A percentile compares a stretch with the other conserved stretches of the same genome.
phyloP scores from a whole-genome alignment of 73 alveolate species.

The Loxodes magnus region DNA sequence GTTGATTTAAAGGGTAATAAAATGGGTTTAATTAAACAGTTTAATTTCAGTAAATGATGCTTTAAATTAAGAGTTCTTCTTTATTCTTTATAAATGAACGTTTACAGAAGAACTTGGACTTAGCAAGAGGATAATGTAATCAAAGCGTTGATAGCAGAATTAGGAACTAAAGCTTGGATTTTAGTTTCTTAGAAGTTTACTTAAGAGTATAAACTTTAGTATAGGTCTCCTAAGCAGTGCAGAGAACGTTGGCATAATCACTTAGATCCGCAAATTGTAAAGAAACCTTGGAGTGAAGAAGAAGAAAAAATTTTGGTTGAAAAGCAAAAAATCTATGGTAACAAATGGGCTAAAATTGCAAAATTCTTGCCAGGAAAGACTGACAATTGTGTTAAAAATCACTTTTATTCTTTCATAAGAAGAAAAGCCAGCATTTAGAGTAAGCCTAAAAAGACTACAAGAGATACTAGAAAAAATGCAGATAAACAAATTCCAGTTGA shows the following conservation, averaged over 20 bases:
- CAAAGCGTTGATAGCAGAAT: slow-evolving; percentile 23
- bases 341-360: slow-evolving; percentile 86
- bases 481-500: no score
- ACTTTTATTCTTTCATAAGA: slow-evolving; percentile 71
- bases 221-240: slow-evolving; percentile 86
- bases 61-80: no score
- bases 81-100: no score
- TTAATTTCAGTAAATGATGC: no score
- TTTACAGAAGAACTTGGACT: slow-evolving; percentile 28
- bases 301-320: slow-evolving; percentile 81
- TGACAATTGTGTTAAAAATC: slow-evolving; percentile 77
- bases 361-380: slow-evolving; percentile 79
- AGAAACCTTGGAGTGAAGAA: slow-evolving; percentile 72
- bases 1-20: no score
- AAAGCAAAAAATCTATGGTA: slow-evolving; percentile 60
- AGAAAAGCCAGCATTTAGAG: no score
- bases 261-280: slow-evolving; percentile 79
- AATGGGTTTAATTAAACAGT: no score
- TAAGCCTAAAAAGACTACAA: no score
- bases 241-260: slow-evolving; percentile 96
- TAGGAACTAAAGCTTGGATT: slow-evolving; percentile 52
- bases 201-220: slow-evolving; percentile 13
- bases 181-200: slow-evolving; percentile 24
- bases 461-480: no score
- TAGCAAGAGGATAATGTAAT: slow-evolving; percentile 46